Base-by-base conservation (phyloP, 495 filamentous ascomycete genomes). In the Xylaria scruposa region DNA sequence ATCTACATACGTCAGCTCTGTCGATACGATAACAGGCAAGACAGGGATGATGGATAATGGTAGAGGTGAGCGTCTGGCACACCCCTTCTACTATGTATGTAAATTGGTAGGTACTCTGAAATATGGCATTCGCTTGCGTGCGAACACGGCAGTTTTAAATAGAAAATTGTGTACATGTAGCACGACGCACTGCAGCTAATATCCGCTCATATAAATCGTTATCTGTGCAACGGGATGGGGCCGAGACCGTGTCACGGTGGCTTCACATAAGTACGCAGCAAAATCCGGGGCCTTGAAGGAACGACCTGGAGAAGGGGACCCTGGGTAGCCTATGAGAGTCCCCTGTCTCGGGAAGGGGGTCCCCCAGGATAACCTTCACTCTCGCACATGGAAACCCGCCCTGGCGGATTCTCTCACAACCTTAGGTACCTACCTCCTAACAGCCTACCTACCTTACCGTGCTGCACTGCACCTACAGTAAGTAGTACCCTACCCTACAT, bases 141-240 rank as follows among this genome's bases (percentile, higher is more conserved):
- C 26, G 15, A 31, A 31, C 53, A 17, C 53, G 53, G 26, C 17
- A 31, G 53, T 29, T 56, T 31, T 56, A 56, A 56, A 3, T 42
- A 56, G 26, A 29, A 6, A 10, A 3, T 15, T 4, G 51, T 29
- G 29, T 51, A 24, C 8, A 51, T 12, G 42, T 17, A 17, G 13
- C 4, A 53, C 15, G 49, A 26, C n/a, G 15, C 24, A n/a, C 17
- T 36, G 54, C 19, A 33, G 19, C 15, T 36, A 19, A 36, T 59
- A 21, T n/a, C 19, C 19, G 33, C 26, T 56, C 53, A 17, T 56
- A 10, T 19, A 38, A 33, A 60, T 60, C 58, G 58, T 21, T 13
- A 60, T 60, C 58, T 66, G 63, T 46, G 46, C 33, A 24, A 53
- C 63, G 63, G 63, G 63, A 66, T 53, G 46, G 46, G 38, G 24